Conservation (phyloP, 257 asterid genomes). For the Solanum lycopersicoides region DNA sequence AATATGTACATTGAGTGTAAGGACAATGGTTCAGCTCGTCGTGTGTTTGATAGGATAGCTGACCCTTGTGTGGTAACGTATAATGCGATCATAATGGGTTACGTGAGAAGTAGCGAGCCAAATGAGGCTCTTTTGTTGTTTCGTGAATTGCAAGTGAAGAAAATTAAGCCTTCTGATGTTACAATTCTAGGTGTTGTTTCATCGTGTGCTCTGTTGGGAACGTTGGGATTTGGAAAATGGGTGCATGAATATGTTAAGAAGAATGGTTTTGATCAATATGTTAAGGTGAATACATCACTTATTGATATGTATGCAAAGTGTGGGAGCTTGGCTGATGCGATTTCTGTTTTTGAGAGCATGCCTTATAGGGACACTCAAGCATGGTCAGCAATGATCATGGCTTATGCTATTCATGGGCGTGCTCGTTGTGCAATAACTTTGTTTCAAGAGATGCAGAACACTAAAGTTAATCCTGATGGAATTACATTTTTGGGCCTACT, state of each 20-base stretch:
- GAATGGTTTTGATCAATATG: constrained; percentile 14
- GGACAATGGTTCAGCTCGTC: constrained; percentile 7
- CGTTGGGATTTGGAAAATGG: constrained; percentile 26
- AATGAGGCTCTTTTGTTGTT: constrained; percentile 18
- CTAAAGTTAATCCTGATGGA: constrained; percentile 14
- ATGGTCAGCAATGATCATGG: constrained; percentile 34
- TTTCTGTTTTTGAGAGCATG: constrained; percentile 18
- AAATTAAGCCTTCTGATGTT: constrained; percentile 21
- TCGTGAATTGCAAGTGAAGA: constrained; percentile 16
- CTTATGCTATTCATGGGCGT: constrained; percentile 27
- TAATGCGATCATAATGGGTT: constrained; percentile 20
- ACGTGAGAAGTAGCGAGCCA: constrained; percentile 26
- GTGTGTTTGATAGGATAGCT: constrained; percentile 9
- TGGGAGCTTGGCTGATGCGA: constrained; percentile 28
- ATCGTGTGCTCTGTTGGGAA: constrained; percentile 26
- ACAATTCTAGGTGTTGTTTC: constrained; percentile 26
- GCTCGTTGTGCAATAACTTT: constrained; percentile 18
- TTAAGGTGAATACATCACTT: constrained; percentile 30
- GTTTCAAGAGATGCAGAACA: constrained; percentile 17
- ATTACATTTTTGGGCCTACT: constrained; percentile 24
- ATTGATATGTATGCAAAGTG: constrained; percentile 39
- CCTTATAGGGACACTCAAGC: constrained; percentile 18
- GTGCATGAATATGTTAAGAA: constrained; percentile 17
- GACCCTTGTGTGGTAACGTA: constrained; percentile 26
- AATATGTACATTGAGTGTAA: constrained; percentile 22